These are phyloP conservation scores for Claviceps pazoutovae DNA, from an alignment of 2,329 filamentous ascomycete genomes.

Conservation along the genomic window DNA sequence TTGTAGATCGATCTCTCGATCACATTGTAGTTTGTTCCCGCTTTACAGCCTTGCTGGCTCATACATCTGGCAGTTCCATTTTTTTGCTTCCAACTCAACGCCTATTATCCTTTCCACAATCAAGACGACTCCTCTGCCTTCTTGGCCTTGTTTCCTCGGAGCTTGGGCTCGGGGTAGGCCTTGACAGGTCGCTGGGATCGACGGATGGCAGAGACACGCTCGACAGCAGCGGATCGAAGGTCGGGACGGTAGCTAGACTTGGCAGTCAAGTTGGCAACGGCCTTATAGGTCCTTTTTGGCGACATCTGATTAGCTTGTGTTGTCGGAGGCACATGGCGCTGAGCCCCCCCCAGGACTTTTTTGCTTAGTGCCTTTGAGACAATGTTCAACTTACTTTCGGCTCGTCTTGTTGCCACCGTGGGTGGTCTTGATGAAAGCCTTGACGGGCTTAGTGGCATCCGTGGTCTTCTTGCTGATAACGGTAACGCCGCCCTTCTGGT, in stretches of 20 bases:
- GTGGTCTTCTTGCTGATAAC: constrained; percentile 75
- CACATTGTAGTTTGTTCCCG: not conserved
- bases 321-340: constrained; percentile 10
- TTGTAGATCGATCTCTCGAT: not conserved
- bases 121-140: constrained; percentile 42
- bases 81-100: not conserved
- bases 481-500: constrained; percentile 65
- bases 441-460: constrained; percentile 58
- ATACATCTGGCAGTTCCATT: not conserved
- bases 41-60: not conserved
- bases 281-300: constrained; percentile 63
- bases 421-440: constrained; percentile 48
- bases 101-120: constrained; percentile 2
- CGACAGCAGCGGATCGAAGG: constrained; percentile 63
- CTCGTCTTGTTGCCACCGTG: constrained; percentile 60
- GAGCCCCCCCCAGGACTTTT: not conserved
- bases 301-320: not conserved
- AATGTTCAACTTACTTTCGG: constrained; percentile 43
- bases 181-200: constrained; percentile 67
- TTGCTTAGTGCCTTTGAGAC: not conserved
- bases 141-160: constrained; percentile 65
- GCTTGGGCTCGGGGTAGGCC: constrained; percentile 58
- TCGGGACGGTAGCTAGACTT: constrained; percentile 77
- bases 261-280: constrained; percentile 67
- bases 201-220: constrained; percentile 77